Base-by-base conservation (phyloP, 2,329 filamentous ascomycete species). In the Cladosporium sp. region DNA sequence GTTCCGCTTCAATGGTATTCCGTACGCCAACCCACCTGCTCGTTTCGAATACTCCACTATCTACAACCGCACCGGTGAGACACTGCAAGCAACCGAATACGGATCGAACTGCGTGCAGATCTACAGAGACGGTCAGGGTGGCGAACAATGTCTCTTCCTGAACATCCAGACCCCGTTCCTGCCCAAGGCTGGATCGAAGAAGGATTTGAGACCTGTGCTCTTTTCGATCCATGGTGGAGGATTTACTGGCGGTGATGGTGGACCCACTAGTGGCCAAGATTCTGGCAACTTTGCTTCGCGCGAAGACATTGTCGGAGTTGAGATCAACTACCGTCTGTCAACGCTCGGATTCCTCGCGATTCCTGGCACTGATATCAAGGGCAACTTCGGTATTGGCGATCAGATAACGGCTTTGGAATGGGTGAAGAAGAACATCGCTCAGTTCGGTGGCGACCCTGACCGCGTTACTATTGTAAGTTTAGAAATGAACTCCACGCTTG, bases 321-420 rank as follows among this genome's bases (percentile, higher is more conserved):
- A 77, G 8, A 85, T 88, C 77, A 88, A 88, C 76, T 88, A 88
- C 74, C 84, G 87, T 10, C 76, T 88, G 3, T 81, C 80, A 0
- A 86, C 84, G 0, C 78, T 88, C 0, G 87, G 87, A 0, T 88
- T 87, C 70, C 76, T 88, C 0, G 86, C 86, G 0, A 78, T 87
- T 8, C 80, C 83, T 4, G 82, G 86, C 51, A 86, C 86, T 3
- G 74, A 80, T 5, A 81, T 84, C 58, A 86, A 84, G 41, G 86
- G 83, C 0, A 86, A 86, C 68, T 85, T 79, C 68, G 84, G 84
- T 2, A 81, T 86, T 58, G 79, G 77, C 7, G 84, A 86, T 66
- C 83, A 85, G 68, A 77, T 83, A 14, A 80, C 79, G 8, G 84
- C 83, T 1, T 74, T 86, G 2, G 71, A 80, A 49, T 85, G 83